Evolutionary conservation across 768 basidiomycete species (phyloP), one percentile per base, ranked within the genome.

Genomic region (Lactarius trivialis): DNA sequence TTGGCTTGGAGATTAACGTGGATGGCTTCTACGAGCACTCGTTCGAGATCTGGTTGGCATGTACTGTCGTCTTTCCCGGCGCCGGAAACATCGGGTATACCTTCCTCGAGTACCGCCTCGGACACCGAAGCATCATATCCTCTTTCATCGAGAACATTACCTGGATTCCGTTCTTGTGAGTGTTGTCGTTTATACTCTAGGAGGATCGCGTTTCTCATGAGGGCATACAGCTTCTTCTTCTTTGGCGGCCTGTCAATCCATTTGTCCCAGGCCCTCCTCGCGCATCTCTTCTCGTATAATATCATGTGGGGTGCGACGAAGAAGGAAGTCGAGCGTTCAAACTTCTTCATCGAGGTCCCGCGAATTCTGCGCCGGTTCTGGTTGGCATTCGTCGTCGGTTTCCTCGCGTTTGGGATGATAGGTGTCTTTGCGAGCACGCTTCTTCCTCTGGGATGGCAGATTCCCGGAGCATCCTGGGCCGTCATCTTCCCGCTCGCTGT

Each of bases 321-420:
- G 68, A 93, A 93, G 81, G 89, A 91, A 73, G 90, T 94, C 43
- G 87, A 93, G 73, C 80, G 83, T 53, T 90, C 88, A 6, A 94
- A 93, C 71, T 93, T 96, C 78, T 93, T 89, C 82, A 82, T 88
- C 59, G 93, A 96, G 72, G 84, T 93, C 14, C 93, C 93, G 1
- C 82, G 83, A 60, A 93, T 95, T 70, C 76, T 87, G 70, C 84
- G 84, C 65, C 86, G 91, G 4, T 95, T 91, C 76, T 85, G 88
- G 79, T 68, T 83, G 52, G 81, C 82, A 48, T 78, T 91, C 64
- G 60, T 81, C 21, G 59, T 89, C 24, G 85, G 82, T 51, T 75
- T 84, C 66, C 59, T 78, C 19, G 64, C 77, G 12, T 76, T 86
- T 63, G 78, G 74, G 9, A 77, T 72, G 49, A 85, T 92, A 71